phyloP scores from a whole-genome alignment of 2,329 filamentous ascomycete genomes.

The Tolypocladium ovalisporum region DNA sequence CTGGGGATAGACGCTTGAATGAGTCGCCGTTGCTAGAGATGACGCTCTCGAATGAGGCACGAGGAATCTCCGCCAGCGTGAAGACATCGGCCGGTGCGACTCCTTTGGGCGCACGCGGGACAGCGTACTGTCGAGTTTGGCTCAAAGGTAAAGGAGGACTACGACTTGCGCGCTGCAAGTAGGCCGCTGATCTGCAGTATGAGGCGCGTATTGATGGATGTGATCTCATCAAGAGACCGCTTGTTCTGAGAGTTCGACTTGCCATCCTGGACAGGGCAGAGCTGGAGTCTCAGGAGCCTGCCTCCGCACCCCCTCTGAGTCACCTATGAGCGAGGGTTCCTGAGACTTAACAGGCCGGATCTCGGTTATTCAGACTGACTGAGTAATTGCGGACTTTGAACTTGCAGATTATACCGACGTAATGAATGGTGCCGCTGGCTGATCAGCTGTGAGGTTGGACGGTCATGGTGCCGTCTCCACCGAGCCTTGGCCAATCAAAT shows the following conservation, averaged over 20 bases:
- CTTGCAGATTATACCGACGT: neutral
- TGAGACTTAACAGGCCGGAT: neutral
- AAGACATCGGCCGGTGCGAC: constrained; percentile 7
- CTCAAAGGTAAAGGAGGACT: neutral
- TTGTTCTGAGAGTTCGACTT: neutral
- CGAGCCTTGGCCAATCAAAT: constrained; percentile 4
- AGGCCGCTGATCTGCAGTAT: neutral
- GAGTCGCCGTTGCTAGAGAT: constrained; percentile 6
- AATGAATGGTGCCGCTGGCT: too few relatives aligned
- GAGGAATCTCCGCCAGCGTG: constrained; percentile 11
- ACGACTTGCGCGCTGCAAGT: neutral
- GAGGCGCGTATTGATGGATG: neutral
- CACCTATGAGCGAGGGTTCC: too few relatives aligned
- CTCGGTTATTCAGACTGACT: neutral
- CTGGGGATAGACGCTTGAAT: constrained; percentile 9
- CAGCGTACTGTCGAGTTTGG: constrained; percentile 2
- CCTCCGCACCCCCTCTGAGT: too few relatives aligned
- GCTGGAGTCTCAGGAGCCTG: neutral
- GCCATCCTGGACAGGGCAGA: neutral
- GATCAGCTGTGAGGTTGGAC: neutral
- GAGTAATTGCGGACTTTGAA: too few relatives aligned
- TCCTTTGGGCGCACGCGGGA: neutral
- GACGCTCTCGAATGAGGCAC: constrained; percentile 9
- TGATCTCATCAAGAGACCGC: neutral
- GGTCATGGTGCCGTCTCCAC: neutral